Evolutionary conservation across 352 stramenopile genomes (phyloP).

Genomic region (Phytopythium helicoides): DNA sequence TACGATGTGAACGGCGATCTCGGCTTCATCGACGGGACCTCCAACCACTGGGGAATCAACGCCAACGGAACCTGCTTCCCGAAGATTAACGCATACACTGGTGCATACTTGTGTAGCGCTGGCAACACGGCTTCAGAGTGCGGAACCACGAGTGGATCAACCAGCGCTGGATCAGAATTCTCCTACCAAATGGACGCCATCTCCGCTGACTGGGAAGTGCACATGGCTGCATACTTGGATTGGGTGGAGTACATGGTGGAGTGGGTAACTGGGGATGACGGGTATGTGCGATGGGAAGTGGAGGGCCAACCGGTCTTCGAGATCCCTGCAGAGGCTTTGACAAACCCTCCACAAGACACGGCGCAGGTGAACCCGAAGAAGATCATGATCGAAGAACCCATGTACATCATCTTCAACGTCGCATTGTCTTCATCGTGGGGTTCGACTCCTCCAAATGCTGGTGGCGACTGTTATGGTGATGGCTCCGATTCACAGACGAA

Average conservation of each 20-base stretch:
- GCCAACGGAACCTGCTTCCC: constrained; percentile 62
- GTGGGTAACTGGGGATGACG: constrained; percentile 29
- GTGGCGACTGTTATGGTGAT: constrained; percentile 24
- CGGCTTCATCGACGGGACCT: constrained; percentile 12
- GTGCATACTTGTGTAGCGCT: constrained; percentile 45
- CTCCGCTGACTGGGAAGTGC: constrained; percentile 76
- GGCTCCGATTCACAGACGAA: constrained; percentile 17
- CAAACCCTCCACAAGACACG: constrained; percentile 20
- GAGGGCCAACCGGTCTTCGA: constrained; percentile 82
- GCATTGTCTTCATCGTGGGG: constrained; percentile 43
- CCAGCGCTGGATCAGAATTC: constrained; percentile 26
- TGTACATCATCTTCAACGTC: constrained; percentile 58
- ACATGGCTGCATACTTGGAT: constrained; percentile 53
- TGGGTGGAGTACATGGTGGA: constrained; percentile 33
- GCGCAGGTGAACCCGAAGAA: constrained; percentile 46
- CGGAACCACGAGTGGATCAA: constrained; percentile 16
- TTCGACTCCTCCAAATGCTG: constrained; percentile 30
- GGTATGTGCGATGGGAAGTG: constrained; percentile 46
- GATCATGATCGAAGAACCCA: constrained; percentile 40
- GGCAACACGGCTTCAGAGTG: constrained; percentile 37
- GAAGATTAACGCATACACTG: constrained; percentile 51
- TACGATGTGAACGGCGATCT: constrained; percentile 34
- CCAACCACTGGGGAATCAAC: constrained; percentile 39
- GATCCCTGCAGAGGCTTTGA: constrained; percentile 52
- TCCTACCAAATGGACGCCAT: constrained; percentile 39